Conservation (phyloP, 129 eudicot genomes). For the Scalesia atractyloides region DNA sequence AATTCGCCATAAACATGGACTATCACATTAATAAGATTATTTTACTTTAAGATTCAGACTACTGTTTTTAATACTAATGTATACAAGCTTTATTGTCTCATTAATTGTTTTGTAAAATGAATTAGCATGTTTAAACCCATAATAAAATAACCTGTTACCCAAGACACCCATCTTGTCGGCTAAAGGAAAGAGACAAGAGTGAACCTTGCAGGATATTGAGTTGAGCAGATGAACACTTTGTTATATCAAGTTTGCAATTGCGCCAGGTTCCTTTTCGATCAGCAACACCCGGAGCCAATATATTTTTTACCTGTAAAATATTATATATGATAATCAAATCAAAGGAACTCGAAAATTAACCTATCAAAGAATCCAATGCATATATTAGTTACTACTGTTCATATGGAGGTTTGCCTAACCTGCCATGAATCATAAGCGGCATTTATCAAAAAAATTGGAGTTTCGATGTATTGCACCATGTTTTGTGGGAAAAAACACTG, state of each 20-base stretch:
- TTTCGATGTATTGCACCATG: constrained; percentile 47
- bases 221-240: constrained; percentile 44
- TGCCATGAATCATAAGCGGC: constrained; percentile 99
- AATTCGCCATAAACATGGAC: constrained; percentile 3
- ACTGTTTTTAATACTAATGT: too few relatives aligned
- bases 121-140: too few relatives aligned
- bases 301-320: constrained; percentile 34
- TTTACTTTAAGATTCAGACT: too few relatives aligned
- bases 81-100: too few relatives aligned
- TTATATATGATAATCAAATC: neutral
- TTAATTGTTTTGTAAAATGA: too few relatives aligned
- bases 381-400: neutral
- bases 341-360: neutral
- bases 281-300: constrained; percentile 44
- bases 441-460: constrained; percentile 68
- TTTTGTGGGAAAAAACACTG: constrained; percentile 96
- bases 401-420: constrained; percentile 44
- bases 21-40: too few relatives aligned
- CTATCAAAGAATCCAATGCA: too few relatives aligned
- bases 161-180: neutral
- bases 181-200: neutral
- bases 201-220: constrained; percentile 42
- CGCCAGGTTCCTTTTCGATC: constrained; percentile 41
- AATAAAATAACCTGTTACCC: neutral
- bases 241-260: constrained; percentile 35